Conservation (phyloP, 495 filamentous ascomycete genomes). For the Lentithecium fluviatile region DNA sequence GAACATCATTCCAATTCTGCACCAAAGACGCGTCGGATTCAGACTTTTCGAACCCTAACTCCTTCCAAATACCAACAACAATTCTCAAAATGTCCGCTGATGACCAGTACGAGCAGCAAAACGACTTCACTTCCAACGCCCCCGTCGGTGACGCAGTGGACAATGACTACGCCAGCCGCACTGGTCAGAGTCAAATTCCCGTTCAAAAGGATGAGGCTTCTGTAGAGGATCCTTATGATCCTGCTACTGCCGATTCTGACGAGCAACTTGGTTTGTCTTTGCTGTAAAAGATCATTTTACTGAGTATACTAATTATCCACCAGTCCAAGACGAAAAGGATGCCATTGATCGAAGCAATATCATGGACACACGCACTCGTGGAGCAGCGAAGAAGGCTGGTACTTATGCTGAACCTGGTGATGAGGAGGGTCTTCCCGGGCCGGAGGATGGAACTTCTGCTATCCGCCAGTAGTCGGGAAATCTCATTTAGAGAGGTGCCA, state of each 20-base stretch:
- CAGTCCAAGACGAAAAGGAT: constrained; percentile 54
- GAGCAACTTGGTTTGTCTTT: constrained; percentile 50
- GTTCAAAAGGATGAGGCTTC: constrained; percentile 53
- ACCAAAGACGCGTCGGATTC: too few relatives aligned
- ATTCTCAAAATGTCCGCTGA: constrained; percentile 10
- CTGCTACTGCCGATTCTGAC: constrained; percentile 50
- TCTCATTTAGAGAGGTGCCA: neutral
- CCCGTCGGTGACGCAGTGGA: constrained; percentile 38
- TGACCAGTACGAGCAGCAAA: constrained; percentile 35
- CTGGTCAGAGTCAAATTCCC: constrained; percentile 50
- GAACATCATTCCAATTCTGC: neutral
- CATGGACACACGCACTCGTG: constrained; percentile 48
- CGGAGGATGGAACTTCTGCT: constrained; percentile 37
- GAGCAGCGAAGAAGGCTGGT: constrained; percentile 47
- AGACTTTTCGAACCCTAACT: neutral
- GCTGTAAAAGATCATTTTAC: neutral
- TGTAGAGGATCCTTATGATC: constrained; percentile 51
- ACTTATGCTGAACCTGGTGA: constrained; percentile 55
- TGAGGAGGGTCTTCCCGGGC: constrained; percentile 47
- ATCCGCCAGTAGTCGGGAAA: constrained; percentile 1
- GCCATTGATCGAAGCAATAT: constrained; percentile 56
- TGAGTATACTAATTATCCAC: neutral
- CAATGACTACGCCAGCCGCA: constrained; percentile 46
- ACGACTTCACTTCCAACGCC: constrained; percentile 30
- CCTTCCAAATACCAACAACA: neutral